These are phyloP conservation scores for Phytopythium oedochilum DNA, from an alignment of 352 stramenopile genomes.

Conservation along the genomic window DNA sequence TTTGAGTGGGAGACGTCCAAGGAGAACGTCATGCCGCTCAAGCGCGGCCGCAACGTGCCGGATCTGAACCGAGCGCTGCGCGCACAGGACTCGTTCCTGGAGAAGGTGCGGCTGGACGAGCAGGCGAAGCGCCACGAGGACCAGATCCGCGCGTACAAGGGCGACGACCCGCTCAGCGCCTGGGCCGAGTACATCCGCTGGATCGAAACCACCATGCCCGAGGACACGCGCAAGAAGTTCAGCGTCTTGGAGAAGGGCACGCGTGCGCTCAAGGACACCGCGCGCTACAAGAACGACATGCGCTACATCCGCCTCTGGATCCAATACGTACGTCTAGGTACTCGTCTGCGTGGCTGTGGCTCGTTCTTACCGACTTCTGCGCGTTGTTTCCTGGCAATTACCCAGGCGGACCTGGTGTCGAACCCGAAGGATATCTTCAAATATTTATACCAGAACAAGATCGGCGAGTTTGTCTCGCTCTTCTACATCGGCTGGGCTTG, in stretches of 20 bases:
- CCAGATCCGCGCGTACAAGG: conserved; percentile 37
- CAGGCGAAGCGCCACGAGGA: conserved; percentile 48
- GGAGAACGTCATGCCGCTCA: conserved; percentile 86
- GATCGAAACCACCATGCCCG: conserved; percentile 77
- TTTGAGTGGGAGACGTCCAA: conserved; percentile 87
- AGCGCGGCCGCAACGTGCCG: conserved; percentile 67
- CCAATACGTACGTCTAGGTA: conserved; percentile 63
- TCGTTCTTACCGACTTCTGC: background rate
- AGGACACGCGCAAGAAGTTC: conserved; percentile 82
- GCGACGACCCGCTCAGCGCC: conserved; percentile 57
- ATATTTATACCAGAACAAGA: conserved; percentile 86
- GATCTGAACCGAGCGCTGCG: conserved; percentile 75
- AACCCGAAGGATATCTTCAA: conserved; percentile 89
- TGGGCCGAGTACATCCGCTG: conserved; percentile 79
- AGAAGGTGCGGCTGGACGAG: conserved; percentile 47
- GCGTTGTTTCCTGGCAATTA: conserved; percentile 3
- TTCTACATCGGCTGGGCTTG: conserved; percentile 88
- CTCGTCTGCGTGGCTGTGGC: no score
- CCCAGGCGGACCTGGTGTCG: conserved; percentile 79
- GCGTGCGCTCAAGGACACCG: conserved; percentile 52
- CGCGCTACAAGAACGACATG: conserved; percentile 71
- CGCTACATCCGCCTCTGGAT: conserved; percentile 84
- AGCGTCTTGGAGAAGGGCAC: conserved; percentile 69
- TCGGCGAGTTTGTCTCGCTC: conserved; percentile 69
- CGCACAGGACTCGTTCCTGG: conserved; percentile 59